Evolutionary conservation across 2,329 filamentous ascomycete genomes (phyloP).

Genomic region (Ophiostoma himal-ulmi): DNA sequence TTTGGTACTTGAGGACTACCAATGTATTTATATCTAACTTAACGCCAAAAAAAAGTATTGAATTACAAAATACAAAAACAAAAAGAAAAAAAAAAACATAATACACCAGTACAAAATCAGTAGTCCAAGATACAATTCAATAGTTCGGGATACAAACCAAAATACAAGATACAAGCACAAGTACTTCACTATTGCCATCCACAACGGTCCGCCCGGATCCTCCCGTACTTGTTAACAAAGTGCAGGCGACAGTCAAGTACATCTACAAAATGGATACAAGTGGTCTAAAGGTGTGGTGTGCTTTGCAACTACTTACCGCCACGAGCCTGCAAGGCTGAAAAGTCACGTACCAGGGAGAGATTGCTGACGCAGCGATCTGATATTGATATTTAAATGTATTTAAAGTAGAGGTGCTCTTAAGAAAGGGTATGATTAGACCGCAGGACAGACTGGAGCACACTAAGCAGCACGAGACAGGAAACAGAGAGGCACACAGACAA

Average conservation of each 20-base stretch:
- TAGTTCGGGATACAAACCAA: too few species aligned
- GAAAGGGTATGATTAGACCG: neutral
- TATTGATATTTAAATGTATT: neutral
- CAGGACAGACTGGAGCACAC: neutral
- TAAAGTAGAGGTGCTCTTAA: neutral
- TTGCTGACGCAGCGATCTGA: conserved; percentile 29
- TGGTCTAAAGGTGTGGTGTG: neutral
- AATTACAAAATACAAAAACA: neutral
- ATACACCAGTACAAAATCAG: neutral
- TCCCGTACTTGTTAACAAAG: conserved; percentile 1
- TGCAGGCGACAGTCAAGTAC: neutral
- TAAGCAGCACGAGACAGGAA: neutral
- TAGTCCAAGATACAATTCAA: neutral
- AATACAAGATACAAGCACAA: neutral
- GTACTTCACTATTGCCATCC: neutral
- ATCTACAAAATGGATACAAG: neutral
- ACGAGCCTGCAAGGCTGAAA: neutral
- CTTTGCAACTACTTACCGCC: too few species aligned
- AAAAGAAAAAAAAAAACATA: too few species aligned
- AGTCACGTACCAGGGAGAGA: neutral
- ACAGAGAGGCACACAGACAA: neutral
- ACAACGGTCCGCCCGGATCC: conserved; percentile 2
- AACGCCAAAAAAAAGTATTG: too few species aligned
- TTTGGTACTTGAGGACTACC: too few species aligned
- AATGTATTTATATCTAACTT: too few species aligned